Evolutionary conservation across 768 basidiomycete genomes (phyloP).

Genomic region (Guyanaporus albipodus): DNA sequence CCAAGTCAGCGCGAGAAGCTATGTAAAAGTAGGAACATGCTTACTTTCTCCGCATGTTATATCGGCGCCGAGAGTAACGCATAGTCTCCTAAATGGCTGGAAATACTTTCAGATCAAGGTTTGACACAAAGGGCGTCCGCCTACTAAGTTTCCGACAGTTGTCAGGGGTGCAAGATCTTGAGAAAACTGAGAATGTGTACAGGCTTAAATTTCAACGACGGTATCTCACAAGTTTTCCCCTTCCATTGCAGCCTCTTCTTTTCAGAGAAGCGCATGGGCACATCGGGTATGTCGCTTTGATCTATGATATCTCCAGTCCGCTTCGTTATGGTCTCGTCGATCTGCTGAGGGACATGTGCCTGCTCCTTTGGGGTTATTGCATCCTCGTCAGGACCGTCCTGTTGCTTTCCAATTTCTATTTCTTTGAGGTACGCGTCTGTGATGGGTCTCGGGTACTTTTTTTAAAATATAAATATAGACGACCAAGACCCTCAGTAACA

Average conservation of each 20-base stretch:
- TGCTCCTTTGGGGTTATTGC: constrained; percentile 14
- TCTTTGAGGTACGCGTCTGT: constrained; percentile 59
- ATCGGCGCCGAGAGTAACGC: constrained; percentile 82
- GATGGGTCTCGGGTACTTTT: constrained; percentile 63
- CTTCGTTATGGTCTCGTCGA: constrained; percentile 25
- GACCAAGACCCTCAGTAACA: no score
- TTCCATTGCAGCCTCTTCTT: constrained; percentile 86
- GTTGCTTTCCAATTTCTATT: constrained; percentile 35
- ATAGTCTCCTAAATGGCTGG: constrained; percentile 90
- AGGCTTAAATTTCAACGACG: neutral
- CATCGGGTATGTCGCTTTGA: constrained; percentile 61
- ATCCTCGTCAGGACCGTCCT: neutral
- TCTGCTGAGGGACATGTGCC: neutral
- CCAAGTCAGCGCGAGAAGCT: neutral
- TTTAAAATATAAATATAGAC: neutral
- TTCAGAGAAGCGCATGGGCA: constrained; percentile 66
- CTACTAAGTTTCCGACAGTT: constrained; percentile 90
- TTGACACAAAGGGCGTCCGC: neutral
- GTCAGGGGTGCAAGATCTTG: constrained; percentile 78
- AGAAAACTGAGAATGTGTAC: constrained; percentile 29
- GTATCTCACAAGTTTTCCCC: constrained; percentile 73
- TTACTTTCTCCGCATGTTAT: constrained; percentile 94
- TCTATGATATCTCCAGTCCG: constrained; percentile 35
- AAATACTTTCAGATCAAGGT: neutral
- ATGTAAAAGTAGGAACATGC: constrained; percentile 14